A percentile compares a stretch with the other conserved stretches of the same genome.
These are phyloP conservation scores for Fusarium globosum DNA, from an alignment of 2,329 filamentous ascomycete genomes.

Conservation along the genomic window DNA sequence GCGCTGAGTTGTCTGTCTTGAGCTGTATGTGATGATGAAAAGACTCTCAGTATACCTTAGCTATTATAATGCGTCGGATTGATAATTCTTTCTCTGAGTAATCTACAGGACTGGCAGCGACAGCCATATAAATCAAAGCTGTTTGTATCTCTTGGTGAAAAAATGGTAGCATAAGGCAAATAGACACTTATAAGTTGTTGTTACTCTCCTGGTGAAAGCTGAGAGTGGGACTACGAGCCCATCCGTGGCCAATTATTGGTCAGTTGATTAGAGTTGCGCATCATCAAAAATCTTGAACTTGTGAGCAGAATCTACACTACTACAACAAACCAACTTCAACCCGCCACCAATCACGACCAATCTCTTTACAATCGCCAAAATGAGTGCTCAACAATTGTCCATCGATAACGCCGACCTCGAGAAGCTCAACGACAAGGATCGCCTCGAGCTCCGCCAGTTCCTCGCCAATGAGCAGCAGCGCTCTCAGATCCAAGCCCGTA, in stretches of 20 bases:
- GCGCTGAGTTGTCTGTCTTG: constrained; percentile 3
- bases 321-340: constrained; percentile 15
- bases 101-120: not conserved
- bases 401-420: constrained; percentile 72
- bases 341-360: not conserved
- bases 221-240: constrained; percentile 11
- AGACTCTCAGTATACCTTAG: not conserved
- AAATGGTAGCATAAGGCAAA: not conserved
- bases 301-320: constrained; percentile 11
- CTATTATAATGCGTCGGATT: not conserved
- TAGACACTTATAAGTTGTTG: not conserved
- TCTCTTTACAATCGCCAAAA: constrained; percentile 36
- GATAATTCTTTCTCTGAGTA: not conserved
- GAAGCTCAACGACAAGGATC: constrained; percentile 83
- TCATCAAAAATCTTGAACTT: constrained; percentile 40
- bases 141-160: not conserved
- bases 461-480: constrained; percentile 87
- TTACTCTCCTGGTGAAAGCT: not conserved
- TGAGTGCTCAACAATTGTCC: constrained; percentile 51
- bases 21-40: not conserved
- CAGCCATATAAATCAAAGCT: not conserved
- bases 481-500: constrained; percentile 72
- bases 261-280: constrained; percentile 14
- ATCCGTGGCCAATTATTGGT: constrained; percentile 26
- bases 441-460: constrained; percentile 88